Conservation (phyloP, 495 filamentous ascomycete genomes). For the Penicillium mononematosum region DNA sequence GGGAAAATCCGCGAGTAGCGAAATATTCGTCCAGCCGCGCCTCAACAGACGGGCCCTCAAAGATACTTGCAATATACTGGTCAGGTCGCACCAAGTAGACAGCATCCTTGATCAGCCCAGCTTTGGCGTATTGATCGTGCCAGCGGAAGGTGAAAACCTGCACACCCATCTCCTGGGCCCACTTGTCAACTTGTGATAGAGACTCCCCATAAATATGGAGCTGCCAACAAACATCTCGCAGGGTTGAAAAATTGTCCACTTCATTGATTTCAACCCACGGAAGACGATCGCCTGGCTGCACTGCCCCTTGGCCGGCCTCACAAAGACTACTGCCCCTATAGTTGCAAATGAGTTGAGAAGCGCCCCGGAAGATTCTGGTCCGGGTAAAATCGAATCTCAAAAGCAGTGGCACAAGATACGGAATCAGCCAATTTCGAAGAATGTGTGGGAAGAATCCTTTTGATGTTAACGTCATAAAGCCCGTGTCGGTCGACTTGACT, state of each 20-base stretch:
- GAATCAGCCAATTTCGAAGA: conserved; percentile 33
- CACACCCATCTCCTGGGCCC: conserved; percentile 29
- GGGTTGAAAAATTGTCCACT: conserved; percentile 33
- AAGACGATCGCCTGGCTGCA: conserved; percentile 38
- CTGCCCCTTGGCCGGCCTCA: conserved; percentile 10
- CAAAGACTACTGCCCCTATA: conserved; percentile 31
- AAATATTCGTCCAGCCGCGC: conserved; percentile 20
- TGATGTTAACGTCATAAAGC: conserved; percentile 27
- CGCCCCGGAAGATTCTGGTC: conserved; percentile 24
- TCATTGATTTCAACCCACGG: conserved; percentile 33
- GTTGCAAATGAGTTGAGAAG: conserved; percentile 34
- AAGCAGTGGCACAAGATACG: conserved; percentile 28
- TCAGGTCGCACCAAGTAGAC: conserved; percentile 40
- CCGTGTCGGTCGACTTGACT: conserved; percentile 33
- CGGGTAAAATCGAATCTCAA: conserved; percentile 20
- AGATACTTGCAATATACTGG: conserved; percentile 36
- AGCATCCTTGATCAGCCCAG: conserved; percentile 25
- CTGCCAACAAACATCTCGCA: conserved; percentile 34
- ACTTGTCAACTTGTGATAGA: conserved; percentile 21
- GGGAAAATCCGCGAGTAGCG: conserved; percentile 2
- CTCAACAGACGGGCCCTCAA: conserved; percentile 13
- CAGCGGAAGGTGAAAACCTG: conserved; percentile 27
- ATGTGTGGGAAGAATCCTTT: conserved; percentile 26
- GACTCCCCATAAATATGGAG: conserved; percentile 36
- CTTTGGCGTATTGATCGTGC: conserved; percentile 24